These are phyloP conservation scores for Wickerhamiella pararugosa DNA, from an alignment of 1,139 yeast species.

Conservation along the genomic window DNA sequence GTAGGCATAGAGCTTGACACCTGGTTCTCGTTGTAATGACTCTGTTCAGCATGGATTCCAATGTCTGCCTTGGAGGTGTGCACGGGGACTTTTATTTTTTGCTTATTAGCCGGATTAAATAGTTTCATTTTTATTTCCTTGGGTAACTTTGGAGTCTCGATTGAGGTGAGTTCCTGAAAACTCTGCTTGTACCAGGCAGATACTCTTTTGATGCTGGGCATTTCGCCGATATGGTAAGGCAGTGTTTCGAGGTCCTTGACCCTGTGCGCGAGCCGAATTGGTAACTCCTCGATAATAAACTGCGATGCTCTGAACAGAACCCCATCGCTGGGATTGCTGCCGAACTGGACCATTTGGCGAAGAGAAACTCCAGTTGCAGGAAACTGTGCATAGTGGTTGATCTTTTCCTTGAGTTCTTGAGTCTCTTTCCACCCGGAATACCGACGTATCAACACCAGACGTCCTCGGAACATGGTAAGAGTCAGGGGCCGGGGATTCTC, in stretches of 20 bases:
- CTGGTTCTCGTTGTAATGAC: constrained; percentile 6
- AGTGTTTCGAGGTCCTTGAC: constrained; percentile 72
- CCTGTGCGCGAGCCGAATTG: constrained; percentile 72
- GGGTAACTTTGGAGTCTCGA: constrained; percentile 23
- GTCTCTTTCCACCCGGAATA: constrained; percentile 18
- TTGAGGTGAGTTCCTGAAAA: constrained; percentile 59
- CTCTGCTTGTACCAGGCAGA: constrained; percentile 87
- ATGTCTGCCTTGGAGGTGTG: constrained; percentile 11
- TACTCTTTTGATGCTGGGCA: constrained; percentile 65
- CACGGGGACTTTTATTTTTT: constrained; percentile 12
- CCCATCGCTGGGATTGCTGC: constrained; percentile 63
- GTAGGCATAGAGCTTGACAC: constrained; percentile 6
- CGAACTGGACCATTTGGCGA: constrained; percentile 88
- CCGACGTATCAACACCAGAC: too few relatives aligned
- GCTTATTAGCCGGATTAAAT: constrained; percentile 16
- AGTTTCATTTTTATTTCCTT: constrained; percentile 19
- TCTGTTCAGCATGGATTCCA: constrained; percentile 15
- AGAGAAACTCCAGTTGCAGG: constrained; percentile 77
- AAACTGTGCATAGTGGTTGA: constrained; percentile 45
- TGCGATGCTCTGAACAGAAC: constrained; percentile 71
- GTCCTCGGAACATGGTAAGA: too few relatives aligned
- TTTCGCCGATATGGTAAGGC: constrained; percentile 57
- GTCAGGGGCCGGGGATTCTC: too few relatives aligned
- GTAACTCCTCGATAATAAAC: constrained; percentile 75
- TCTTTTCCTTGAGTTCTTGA: constrained; percentile 23